These are phyloP conservation scores for Falciphora oryzae DNA, from an alignment of 2,329 filamentous ascomycete species.

Conservation along the genomic window DNA sequence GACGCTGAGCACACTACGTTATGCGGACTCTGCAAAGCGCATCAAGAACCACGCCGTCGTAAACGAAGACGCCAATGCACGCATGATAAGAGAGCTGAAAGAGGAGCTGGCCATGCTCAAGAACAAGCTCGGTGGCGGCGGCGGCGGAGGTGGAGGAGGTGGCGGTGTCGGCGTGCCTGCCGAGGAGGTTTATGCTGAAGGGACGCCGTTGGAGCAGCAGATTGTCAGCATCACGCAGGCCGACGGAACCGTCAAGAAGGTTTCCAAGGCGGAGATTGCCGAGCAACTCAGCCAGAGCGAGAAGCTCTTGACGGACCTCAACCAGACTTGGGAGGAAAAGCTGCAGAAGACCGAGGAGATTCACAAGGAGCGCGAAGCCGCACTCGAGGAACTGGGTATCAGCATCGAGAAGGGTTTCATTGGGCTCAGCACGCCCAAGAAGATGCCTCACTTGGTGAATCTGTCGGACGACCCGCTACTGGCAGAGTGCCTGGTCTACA, in stretches of 20 bases:
- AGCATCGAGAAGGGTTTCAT: conserved; percentile 99
- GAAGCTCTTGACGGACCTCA: conserved; percentile 91
- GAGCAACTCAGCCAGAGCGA: conserved; percentile 95
- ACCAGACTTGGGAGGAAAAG: conserved; percentile 99
- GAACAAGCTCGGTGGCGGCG: conserved; percentile 65
- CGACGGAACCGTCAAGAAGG: conserved; percentile 86
- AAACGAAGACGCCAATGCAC: conserved; percentile 97
- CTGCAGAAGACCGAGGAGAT: conserved; percentile 92
- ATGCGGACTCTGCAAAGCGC: conserved; percentile 95
- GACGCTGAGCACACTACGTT: conserved; percentile 89
- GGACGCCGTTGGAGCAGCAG: conserved; percentile 89
- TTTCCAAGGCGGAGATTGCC: conserved; percentile 96
- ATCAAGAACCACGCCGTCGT: conserved; percentile 92
- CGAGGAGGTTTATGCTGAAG: conserved; percentile 85
- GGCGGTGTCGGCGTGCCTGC: conserved; percentile 47
- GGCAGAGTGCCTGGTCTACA: conserved; percentile 95
- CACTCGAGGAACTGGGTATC: conserved; percentile 92
- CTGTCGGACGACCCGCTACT: conserved; percentile 90
- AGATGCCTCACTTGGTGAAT: conserved; percentile 98
- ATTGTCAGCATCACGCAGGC: conserved; percentile 88
- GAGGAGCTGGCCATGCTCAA: conserved; percentile 84
- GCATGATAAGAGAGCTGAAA: conserved; percentile 97
- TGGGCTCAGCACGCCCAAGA: conserved; percentile 91
- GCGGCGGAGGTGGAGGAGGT: conserved; percentile 32
- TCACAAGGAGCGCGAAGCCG: conserved; percentile 93